Evolutionary conservation across 2,329 filamentous ascomycete genomes (phyloP).

Genomic region (Colletotrichum siamense): DNA sequence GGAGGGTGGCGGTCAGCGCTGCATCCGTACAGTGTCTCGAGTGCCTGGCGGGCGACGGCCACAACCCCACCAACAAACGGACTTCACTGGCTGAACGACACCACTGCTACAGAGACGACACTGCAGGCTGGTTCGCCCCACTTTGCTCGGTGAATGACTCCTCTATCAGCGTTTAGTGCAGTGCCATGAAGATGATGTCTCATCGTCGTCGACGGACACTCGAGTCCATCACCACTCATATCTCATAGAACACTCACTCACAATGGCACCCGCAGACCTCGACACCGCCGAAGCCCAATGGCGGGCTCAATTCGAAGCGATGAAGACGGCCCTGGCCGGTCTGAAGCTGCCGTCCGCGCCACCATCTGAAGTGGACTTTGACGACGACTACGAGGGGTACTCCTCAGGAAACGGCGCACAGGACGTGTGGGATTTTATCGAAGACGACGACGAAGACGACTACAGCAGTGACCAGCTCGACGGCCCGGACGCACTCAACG

Average conservation of each 20-base stretch:
- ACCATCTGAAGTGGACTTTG: slow-evolving; percentile 58
- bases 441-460: slow-evolving; percentile 71
- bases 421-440: slow-evolving; percentile 94
- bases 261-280: slow-evolving; percentile 40
- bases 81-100: slow-evolving; percentile 7
- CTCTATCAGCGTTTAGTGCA: neutral
- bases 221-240: neutral
- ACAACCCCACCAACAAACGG: neutral
- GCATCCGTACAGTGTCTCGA: neutral
- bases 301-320: slow-evolving; percentile 83
- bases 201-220: neutral
- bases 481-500: slow-evolving; percentile 34
- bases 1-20: neutral
- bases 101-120: neutral
- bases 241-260: neutral
- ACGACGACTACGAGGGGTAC: slow-evolving; percentile 66
- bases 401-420: slow-evolving; percentile 69
- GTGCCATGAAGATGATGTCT: neutral
- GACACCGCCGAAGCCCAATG: slow-evolving; percentile 66
- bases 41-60: neutral
- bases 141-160: neutral
- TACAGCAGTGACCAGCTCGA: slow-evolving; percentile 61
- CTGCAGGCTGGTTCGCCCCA: neutral
- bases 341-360: slow-evolving; percentile 55
- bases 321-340: slow-evolving; percentile 84